These are phyloP conservation scores for Colletotrichum sp. DNA, from an alignment of 2,329 filamentous ascomycete genomes.

Conservation along the genomic window DNA sequence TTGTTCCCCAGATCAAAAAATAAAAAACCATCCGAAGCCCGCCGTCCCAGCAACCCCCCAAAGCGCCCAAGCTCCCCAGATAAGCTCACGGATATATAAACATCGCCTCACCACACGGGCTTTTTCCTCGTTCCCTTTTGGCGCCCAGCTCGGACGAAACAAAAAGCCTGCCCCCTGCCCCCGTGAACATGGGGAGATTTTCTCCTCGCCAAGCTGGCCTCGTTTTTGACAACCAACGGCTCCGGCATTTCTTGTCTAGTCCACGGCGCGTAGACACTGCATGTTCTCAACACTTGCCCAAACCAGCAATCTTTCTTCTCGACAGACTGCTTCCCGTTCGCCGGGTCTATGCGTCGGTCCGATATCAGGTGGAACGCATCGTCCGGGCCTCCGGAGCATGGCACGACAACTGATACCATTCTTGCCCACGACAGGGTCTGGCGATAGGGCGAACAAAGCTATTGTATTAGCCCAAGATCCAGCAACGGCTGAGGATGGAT, in stretches of 20 bases:
- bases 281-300: neutral
- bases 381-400: neutral
- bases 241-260: neutral
- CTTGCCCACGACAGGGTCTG: neutral
- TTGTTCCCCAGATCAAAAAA: neutral
- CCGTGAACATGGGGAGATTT: neutral
- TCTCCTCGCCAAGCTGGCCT: neutral
- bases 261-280: neutral
- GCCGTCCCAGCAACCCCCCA: neutral
- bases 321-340: neutral
- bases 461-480: neutral
- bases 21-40: neutral
- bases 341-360: neutral
- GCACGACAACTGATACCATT: neutral
- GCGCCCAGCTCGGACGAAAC: constrained; percentile 5
- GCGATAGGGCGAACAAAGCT: neutral
- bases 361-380: neutral
- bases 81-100: neutral
- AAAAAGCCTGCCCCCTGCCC: neutral
- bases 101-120: neutral
- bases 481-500: neutral
- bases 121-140: neutral
- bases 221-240: neutral
- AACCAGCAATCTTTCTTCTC: neutral
- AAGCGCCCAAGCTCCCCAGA: neutral